phyloP scores from a whole-genome alignment of 192 early-diverging fungal species.

The Geranomyces michiganensis region DNA sequence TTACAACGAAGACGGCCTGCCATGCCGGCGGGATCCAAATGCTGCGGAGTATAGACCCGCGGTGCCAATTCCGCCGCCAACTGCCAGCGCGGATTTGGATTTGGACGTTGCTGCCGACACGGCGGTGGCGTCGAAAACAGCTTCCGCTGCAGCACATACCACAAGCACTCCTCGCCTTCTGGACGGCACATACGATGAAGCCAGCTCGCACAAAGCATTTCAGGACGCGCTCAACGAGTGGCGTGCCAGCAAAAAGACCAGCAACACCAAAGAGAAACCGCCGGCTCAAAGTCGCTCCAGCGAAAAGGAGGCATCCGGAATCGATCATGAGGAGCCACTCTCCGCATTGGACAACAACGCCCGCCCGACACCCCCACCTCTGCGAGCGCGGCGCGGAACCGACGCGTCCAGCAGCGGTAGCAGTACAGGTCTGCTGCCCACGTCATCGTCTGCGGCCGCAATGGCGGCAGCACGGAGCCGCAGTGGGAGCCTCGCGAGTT shows the following conservation, averaged over 20 bases:
- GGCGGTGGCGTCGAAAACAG: no score
- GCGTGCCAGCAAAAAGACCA: slow-evolving; percentile 1
- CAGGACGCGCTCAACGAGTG: slow-evolving; percentile 30
- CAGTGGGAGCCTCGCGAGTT: slow-evolving; percentile 2
- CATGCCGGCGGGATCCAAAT: no score
- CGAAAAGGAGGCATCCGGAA: neutral
- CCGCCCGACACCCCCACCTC: no score
- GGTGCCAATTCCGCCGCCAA: slow-evolving; percentile 15
- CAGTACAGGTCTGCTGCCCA: no score
- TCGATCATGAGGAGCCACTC: neutral
- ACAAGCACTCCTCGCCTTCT: neutral
- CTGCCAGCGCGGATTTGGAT: neutral
- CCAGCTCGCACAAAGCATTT: slow-evolving; percentile 22
- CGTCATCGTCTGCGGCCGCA: neutral
- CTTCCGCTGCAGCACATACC: no score
- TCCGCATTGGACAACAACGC: neutral
- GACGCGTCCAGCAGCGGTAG: no score
- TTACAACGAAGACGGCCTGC: no score
- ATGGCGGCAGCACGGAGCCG: neutral
- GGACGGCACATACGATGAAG: slow-evolving; percentile 33
- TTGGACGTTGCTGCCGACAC: no score
- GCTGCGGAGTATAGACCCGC: neutral
- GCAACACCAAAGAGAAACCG: neutral
- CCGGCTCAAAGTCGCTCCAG: neutral
- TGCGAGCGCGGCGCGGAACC: neutral